These are phyloP conservation scores for Nyctanthes arbortristis DNA, from an alignment of 257 asterid genomes.

Conservation along the genomic window DNA sequence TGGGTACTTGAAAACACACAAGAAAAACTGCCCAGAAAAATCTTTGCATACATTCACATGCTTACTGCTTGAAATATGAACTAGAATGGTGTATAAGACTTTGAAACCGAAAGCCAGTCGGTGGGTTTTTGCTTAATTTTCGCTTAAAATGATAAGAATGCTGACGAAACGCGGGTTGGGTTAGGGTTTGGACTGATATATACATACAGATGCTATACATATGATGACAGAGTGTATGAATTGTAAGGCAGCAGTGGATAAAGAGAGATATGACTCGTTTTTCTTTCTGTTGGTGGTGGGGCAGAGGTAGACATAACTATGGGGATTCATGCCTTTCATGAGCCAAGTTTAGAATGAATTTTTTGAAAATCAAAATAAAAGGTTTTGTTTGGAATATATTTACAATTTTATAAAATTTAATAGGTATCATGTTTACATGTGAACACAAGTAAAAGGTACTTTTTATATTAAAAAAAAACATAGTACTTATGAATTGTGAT, in stretches of 20 bases:
- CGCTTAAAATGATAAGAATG: background rate
- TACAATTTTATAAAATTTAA: too few relatives aligned
- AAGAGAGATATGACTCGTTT: background rate
- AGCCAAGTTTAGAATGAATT: too few relatives aligned
- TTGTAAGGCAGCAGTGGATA: background rate
- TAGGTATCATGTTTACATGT: too few relatives aligned
- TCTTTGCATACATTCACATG: background rate
- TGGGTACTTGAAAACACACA: background rate
- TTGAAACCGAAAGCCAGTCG: slow-evolving; percentile 2
- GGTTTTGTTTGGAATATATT: too few relatives aligned
- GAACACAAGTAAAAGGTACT: too few relatives aligned
- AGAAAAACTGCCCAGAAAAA: background rate
- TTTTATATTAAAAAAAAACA: too few relatives aligned
- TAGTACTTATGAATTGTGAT: too few relatives aligned
- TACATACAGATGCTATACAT: background rate
- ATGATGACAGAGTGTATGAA: background rate
- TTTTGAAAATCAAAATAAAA: too few relatives aligned
- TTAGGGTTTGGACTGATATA: background rate
- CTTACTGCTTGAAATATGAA: background rate
- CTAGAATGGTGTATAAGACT: background rate
- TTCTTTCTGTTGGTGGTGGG: background rate
- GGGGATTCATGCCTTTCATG: too few relatives aligned
- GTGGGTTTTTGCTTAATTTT: background rate
- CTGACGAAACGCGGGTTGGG: background rate
- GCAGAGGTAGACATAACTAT: too few relatives aligned